Evolutionary conservation across 257 asterid species (phyloP), one percentile per base, ranked within the genome.

Genomic region (Scutellaria galericulata): DNA sequence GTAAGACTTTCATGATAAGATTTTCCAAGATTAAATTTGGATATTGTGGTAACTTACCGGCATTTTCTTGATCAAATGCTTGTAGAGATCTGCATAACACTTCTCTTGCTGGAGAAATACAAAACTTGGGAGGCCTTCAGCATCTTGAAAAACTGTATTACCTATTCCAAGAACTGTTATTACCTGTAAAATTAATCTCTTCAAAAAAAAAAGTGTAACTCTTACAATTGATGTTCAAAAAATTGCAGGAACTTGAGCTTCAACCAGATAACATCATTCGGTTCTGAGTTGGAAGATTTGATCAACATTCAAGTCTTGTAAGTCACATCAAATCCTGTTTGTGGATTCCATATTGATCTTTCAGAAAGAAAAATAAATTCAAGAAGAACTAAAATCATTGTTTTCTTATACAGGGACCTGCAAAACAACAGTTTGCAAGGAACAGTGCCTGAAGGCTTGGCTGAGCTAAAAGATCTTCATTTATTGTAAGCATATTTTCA

Each of bases 271-370:
- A 87, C 96, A 14, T 83, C 91, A 62, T 85, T 93, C 69, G 97
- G 98, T 76, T 86, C 96, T 40, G 98, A 91, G 68, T 78, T 93
- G 46, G 92, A 85, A 68, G 95, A 87, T 85, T 83, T 93, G 96
- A 81, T 86, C 45, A 93, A 91, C 83, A 89, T 93, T 78, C 83
- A 81, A 93, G 88, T 89, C 80, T 77, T 93, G 98, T 93, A 83
- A 87, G 98, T 83, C 75, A 61, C 64, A 46, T 9, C 7, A 18
- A 7, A 64, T 74, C 70, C 47, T 66, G 46, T 73, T 45, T 27
- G 22, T 18, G 47, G 27, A 59, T 0, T 41, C 52, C n/a, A 47
- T 15, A 10, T 60, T 51, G 11, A 55, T 12, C 10, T 1, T 11
- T 9, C 15, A 0, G 9, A 27, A 8, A 15, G 27, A 52, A 54